These are phyloP conservation scores for Herpetospermum pedunculosum DNA, from an alignment of 306 rosid genomes.

Conservation along the genomic window DNA sequence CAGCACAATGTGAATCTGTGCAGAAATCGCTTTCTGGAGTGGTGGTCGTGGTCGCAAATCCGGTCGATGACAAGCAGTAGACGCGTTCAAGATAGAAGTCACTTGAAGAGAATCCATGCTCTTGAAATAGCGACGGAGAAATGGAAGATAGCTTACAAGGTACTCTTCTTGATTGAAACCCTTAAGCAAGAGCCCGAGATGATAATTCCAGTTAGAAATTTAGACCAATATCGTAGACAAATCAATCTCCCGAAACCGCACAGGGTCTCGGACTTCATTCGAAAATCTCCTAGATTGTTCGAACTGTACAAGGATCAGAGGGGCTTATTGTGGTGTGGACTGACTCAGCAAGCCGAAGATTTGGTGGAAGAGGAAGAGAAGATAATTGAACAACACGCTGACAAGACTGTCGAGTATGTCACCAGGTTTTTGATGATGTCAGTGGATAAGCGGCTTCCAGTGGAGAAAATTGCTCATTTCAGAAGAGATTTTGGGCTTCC, in stretches of 20 bases:
- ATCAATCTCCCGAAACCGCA: conserved; percentile 74
- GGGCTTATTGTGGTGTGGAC: conserved; percentile 59
- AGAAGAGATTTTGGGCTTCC: conserved; percentile 42
- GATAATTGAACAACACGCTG: conserved; percentile 27
- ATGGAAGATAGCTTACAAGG: conserved; percentile 50
- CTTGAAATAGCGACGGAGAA: conserved; percentile 67
- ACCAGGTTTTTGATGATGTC: conserved; percentile 76
- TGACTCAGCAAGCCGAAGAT: conserved; percentile 43
- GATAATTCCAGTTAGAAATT: conserved; percentile 47
- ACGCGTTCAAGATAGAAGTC: conserved; percentile 45
- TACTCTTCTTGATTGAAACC: conserved; percentile 46
- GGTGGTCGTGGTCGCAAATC: conserved; percentile 14
- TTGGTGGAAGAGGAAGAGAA: conserved; percentile 42
- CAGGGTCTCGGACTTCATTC: conserved; percentile 52
- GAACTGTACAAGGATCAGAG: conserved; percentile 43
- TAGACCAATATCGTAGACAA: conserved; percentile 41
- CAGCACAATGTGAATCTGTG: neutral
- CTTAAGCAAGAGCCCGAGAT: conserved; percentile 61
- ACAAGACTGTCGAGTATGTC: conserved; percentile 56
- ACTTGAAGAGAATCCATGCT: conserved; percentile 46
- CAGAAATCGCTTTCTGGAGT: neutral
- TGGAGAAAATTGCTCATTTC: conserved; percentile 51
- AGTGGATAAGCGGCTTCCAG: conserved; percentile 39
- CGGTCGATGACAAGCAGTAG: conserved; percentile 43
- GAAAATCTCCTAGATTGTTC: conserved; percentile 50